A percentile compares a stretch with the other conserved stretches of the same genome.
phyloP scores from a whole-genome alignment of 768 basidiomycete species.

The Lentinula detonsa region DNA sequence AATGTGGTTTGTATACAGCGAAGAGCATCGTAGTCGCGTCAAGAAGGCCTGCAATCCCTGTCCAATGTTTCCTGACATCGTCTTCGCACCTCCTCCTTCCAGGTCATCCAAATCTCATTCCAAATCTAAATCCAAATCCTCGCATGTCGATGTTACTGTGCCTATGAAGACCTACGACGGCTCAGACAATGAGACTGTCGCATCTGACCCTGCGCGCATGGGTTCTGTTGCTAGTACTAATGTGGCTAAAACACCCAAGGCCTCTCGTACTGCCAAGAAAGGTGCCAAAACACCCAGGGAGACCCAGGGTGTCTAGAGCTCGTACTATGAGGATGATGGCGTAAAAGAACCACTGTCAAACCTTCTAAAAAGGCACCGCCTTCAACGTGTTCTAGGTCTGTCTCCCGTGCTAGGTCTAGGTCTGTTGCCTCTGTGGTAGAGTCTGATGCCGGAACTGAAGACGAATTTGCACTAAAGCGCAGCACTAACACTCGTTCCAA shows the following conservation, averaged over 20 bases:
- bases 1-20: constrained; percentile 30
- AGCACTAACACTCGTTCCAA: constrained; percentile 7
- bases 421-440: constrained; percentile 5
- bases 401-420: constrained; percentile 5
- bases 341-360: constrained; percentile 10
- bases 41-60: constrained; percentile 38
- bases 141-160: constrained; percentile 26
- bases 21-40: constrained; percentile 70
- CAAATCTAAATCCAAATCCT: constrained; percentile 19
- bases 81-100: constrained; percentile 20
- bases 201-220: constrained; percentile 7
- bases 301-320: background rate
- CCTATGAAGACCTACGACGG: constrained; percentile 37
- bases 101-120: constrained; percentile 12
- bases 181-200: constrained; percentile 21
- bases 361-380: constrained; percentile 10
- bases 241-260: constrained; percentile 19
- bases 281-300: constrained; percentile 11
- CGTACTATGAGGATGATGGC: background rate
- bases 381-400: constrained; percentile 4
- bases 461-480: background rate
- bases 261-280: constrained; percentile 18
- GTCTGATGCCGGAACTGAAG: constrained; percentile 8
- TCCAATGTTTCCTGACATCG: constrained; percentile 30
- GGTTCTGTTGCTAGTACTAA: constrained; percentile 1